Base-by-base conservation (phyloP, 2,329 filamentous ascomycete species). In the Juglanconis sp. region DNA sequence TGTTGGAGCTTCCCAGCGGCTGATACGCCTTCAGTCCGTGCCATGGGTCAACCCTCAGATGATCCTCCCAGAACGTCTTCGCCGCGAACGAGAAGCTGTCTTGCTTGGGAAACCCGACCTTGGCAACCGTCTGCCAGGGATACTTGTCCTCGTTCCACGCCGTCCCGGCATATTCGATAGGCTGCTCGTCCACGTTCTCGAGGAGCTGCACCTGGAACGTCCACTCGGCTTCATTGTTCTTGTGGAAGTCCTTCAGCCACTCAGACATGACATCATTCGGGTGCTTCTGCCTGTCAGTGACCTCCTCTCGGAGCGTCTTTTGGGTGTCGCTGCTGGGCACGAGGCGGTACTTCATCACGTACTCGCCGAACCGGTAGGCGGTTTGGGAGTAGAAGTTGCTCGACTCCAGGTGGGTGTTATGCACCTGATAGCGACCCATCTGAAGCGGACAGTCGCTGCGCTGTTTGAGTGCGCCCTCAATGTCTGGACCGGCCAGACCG, bases 341-440 rank as follows among this genome's bases (percentile, higher is more conserved):
- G 34, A 81, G 71, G 56, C 72, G 73, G 63, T 79, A 80, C 17
- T 46, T 46, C 8, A 46, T 46, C 44, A 46, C 44, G 60, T 79
- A 79, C 54, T 77, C 71, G 24, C 78, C 78, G 62, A 77, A 81
- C 30, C 76, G 76, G 64, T 79, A 80, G 0, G 79, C 76, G 13
- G 73, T 75, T 65, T 81, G 78, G 0, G 76, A 77, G 68, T 81
- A 80, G 40, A 61, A 49, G 24, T 35, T 49, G 47, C 7, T 49
- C 31, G 66, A 69, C 55, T 75, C 71, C 3, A 79, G 65, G 59
- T 76, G 74, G 1, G 68, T 75, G 59, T 78, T 77, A 77, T 79
- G 44, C n/a, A 47, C 44, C 17, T 47, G 44, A 30, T 47, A 47
- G 4, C 44, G 17, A n/a, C 44, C 17, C 13, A 47, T 47, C 44